These are phyloP conservation scores for Pseudopithomyces chartarum DNA, from an alignment of 2,329 filamentous ascomycete species.

Conservation along the genomic window DNA sequence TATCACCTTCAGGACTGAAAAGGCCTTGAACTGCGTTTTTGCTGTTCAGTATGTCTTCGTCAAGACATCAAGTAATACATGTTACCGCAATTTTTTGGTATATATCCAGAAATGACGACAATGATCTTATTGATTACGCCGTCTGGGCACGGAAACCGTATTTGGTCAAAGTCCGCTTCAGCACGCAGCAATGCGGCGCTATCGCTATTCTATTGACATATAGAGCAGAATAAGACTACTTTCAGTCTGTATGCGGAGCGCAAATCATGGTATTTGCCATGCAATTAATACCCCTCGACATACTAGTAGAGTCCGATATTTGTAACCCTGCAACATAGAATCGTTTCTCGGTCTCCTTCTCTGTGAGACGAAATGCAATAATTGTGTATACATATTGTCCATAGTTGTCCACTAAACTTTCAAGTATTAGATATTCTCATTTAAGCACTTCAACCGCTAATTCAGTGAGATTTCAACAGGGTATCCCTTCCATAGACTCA, in stretches of 20 bases:
- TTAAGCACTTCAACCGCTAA: too few species aligned
- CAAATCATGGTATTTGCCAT: too few species aligned
- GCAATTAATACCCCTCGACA: background rate
- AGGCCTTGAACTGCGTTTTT: too few species aligned
- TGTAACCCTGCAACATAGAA: slow-evolving; percentile 44
- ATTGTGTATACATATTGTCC: slow-evolving; percentile 59
- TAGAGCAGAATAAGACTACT: slow-evolving; percentile 44
- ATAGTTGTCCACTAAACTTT: too few species aligned
- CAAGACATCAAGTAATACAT: background rate
- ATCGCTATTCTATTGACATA: slow-evolving; percentile 51
- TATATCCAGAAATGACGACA: background rate
- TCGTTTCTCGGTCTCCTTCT: slow-evolving; percentile 55
- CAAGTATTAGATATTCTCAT: too few species aligned
- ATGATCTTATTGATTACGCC: background rate
- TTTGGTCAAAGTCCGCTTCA: slow-evolving; percentile 5
- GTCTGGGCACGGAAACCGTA: background rate
- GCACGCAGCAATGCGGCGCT: slow-evolving; percentile 43
- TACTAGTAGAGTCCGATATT: slow-evolving; percentile 43
- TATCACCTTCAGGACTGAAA: too few species aligned
- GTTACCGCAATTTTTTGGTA: background rate
- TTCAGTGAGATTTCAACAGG: too few species aligned
- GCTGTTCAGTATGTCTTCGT: background rate
- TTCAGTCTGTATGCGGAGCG: background rate
- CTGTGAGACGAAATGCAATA: slow-evolving; percentile 57
- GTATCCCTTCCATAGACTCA: too few species aligned